A percentile compares a stretch with the other conserved stretches of the same genome.
Conservation (phyloP, 2,329 filamentous ascomycete species). For the Botrytis sinoallii region DNA sequence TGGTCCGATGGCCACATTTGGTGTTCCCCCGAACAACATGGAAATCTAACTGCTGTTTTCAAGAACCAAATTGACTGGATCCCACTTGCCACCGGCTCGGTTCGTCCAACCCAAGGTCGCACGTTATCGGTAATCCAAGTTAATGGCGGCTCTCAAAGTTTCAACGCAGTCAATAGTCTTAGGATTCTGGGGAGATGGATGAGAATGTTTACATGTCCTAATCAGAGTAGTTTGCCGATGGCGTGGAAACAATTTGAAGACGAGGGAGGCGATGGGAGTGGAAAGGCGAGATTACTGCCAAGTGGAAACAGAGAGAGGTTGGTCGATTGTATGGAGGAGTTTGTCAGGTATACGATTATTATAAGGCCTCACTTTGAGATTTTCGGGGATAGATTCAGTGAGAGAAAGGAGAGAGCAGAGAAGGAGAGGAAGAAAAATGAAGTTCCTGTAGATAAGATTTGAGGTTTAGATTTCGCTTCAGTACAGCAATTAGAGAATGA, state of each 20-base stretch:
- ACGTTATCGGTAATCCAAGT: constrained; percentile 62
- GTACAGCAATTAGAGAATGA: background rate
- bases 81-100: constrained; percentile 56
- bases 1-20: constrained; percentile 68
- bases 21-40: constrained; percentile 65
- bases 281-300: constrained; percentile 46
- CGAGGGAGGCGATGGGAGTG: constrained; percentile 43
- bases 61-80: constrained; percentile 73
- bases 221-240: constrained; percentile 61
- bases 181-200: constrained; percentile 66
- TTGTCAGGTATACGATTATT: constrained; percentile 65
- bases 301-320: constrained; percentile 57
- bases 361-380: constrained; percentile 60
- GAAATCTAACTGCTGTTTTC: constrained; percentile 63
- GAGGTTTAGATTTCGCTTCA: background rate
- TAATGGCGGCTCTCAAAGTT: constrained; percentile 61
- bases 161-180: constrained; percentile 66
- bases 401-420: constrained; percentile 43
- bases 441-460: background rate
- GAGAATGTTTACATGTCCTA: constrained; percentile 66
- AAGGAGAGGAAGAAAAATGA: background rate
- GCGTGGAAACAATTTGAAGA: constrained; percentile 62
- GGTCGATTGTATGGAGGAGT: constrained; percentile 67
- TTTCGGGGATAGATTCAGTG: constrained; percentile 62
- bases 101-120: constrained; percentile 63